phyloP scores from a whole-genome alignment of 148 eudicot genomes.

The Chenopodium album region DNA sequence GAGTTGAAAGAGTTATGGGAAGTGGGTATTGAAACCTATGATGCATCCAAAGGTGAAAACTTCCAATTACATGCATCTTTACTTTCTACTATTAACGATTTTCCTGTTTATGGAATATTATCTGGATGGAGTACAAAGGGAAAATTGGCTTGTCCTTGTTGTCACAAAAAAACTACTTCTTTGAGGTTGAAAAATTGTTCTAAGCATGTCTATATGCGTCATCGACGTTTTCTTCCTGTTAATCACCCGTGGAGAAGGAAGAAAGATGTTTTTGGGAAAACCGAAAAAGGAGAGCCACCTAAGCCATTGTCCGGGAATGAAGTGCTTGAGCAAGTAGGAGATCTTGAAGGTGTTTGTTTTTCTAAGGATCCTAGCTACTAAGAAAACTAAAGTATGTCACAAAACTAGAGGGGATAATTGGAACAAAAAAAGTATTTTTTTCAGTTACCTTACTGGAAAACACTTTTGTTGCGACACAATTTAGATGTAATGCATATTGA shows the following conservation, averaged over 20 bases:
- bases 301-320: not conserved
- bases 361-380: not conserved
- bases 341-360: not conserved
- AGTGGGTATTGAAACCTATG: slow-evolving; percentile 21
- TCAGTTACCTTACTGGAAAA: no score
- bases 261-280: not conserved
- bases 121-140: no score
- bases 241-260: not conserved
- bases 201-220: not conserved
- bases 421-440: no score
- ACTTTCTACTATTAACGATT: not conserved
- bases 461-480: no score
- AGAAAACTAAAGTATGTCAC: no score
- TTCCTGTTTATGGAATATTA: no score
- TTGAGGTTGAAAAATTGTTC: not conserved
- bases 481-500: no score
- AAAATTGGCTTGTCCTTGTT: not conserved
- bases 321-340: not conserved
- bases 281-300: not conserved
- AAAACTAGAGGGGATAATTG: no score
- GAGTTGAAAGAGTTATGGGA: slow-evolving; percentile 20
- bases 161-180: not conserved
- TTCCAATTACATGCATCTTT: slow-evolving; percentile 11
- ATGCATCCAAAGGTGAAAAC: not conserved
- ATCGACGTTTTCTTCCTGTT: not conserved